Base-by-base conservation (phyloP, 306 rosid genomes). In the Vicia faba region DNA sequence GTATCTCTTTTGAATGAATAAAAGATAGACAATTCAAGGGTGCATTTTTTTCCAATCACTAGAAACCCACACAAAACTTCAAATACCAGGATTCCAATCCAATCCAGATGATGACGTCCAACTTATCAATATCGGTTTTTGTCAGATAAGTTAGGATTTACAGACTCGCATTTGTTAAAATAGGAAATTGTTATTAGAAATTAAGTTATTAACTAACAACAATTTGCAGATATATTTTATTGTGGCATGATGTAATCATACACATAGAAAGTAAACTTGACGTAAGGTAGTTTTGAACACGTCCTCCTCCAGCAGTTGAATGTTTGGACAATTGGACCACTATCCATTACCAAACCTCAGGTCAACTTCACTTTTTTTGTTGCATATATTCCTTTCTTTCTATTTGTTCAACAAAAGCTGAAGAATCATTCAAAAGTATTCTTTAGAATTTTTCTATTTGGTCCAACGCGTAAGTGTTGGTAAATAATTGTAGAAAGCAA, bases 261-360 rank as follows among this genome's bases (percentile, higher is more conserved):
- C 14, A 55, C 14, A 55, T 35, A 33, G n/a, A 44, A 64, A 44
- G 33, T 39, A 35, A 44, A 11, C n/a, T 38, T 64, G 62, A 49
- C 63, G 62, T 56, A 75, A 69, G 18, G 38, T 66, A 29, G 36
- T 54, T 74, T 51, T 66, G 80, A 71, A 55, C 75, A 43, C 11
- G 59, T 77, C 81, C 64, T 33, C 33, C 40, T 49, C 51, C 63
- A 6, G 5, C 19, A 55, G 38, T 28, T n/a, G 18, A 55, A 26
- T 12, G 1, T 55, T 55, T 13, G 61, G 38, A 55, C 61, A 39
- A 55, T 55, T 13, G 61, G 38, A 55, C 61, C 61, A 55, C 38
- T 2, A 51, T 26, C 38, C 39, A 36, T 23, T 25, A 1, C 79
- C 72, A 62, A 46, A 57, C 41, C 66, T 43, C 49, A 58, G 31